These are phyloP conservation scores for Elsinoe batatas DNA, from an alignment of 2,329 filamentous ascomycete species.

Conservation along the genomic window DNA sequence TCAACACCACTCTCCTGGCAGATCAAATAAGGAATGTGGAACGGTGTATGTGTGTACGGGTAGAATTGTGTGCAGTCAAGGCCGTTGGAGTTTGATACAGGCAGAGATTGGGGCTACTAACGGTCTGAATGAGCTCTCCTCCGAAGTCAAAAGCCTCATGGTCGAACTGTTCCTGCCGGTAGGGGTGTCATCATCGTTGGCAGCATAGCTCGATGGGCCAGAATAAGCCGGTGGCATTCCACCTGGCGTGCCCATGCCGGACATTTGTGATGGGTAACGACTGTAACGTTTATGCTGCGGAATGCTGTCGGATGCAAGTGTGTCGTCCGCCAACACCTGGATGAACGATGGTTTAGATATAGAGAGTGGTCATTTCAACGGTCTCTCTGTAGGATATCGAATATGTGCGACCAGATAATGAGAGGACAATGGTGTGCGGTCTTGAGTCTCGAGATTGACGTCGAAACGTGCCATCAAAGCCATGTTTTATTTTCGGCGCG, in stretches of 20 bases:
- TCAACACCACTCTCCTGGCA: background rate
- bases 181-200: slow-evolving; percentile 28
- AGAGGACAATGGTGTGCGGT: background rate
- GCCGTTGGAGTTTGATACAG: slow-evolving; percentile 15
- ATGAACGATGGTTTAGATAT: background rate
- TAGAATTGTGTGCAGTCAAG: background rate
- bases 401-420: slow-evolving; percentile 7
- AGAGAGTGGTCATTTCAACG: slow-evolving; percentile 1
- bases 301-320: background rate
- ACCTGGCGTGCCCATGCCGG: slow-evolving; percentile 22
- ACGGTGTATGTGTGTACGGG: slow-evolving; percentile 7
- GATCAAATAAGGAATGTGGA: background rate
- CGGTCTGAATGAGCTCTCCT: slow-evolving; percentile 35
- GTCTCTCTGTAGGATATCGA: background rate
- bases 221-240: slow-evolving; percentile 27
- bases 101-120: slow-evolving; percentile 31
- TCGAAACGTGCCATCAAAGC: background rate
- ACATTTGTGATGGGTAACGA: slow-evolving; percentile 11
- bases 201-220: slow-evolving; percentile 35
- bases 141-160: slow-evolving; percentile 42
- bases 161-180: slow-evolving; percentile 34
- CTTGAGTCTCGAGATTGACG: slow-evolving; percentile 1
- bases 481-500: slow-evolving; percentile 11
- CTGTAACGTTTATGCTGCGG: slow-evolving; percentile 2
- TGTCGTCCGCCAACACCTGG: background rate